Evolutionary conservation across 495 filamentous ascomycete genomes (phyloP).

Genomic region (Penicillium canescens): DNA sequence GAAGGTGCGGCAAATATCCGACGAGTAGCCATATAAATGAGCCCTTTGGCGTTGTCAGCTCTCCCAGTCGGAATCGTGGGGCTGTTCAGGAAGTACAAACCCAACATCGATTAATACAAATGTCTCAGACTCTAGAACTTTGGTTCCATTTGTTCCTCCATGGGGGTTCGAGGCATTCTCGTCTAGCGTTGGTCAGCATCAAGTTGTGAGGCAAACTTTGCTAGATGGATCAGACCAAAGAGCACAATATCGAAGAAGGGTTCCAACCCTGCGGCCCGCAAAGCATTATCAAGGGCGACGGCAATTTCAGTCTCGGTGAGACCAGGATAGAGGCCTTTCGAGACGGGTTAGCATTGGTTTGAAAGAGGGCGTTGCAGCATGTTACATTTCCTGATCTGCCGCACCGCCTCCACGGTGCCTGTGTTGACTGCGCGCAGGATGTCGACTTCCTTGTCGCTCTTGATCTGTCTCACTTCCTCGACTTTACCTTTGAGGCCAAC

Average conservation of each 20-base stretch:
- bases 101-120: constrained; percentile 60
- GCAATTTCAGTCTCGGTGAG: constrained; percentile 53
- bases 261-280: constrained; percentile 46
- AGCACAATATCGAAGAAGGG: constrained; percentile 59
- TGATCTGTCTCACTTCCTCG: constrained; percentile 53
- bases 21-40: constrained; percentile 57
- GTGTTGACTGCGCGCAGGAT: constrained; percentile 57
- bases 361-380: background rate
- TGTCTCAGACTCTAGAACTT: constrained; percentile 46
- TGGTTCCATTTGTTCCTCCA: constrained; percentile 51
- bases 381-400: constrained; percentile 52
- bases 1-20: constrained; percentile 59
- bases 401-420: constrained; percentile 54
- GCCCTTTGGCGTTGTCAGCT: constrained; percentile 33
- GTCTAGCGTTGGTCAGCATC: constrained; percentile 20
- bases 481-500: constrained; percentile 45
- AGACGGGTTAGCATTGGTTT: background rate
- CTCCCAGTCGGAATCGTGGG: background rate
- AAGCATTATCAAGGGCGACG: constrained; percentile 46
- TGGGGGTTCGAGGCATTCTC: constrained; percentile 55
- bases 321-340: constrained; percentile 41
- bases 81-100: constrained; percentile 18
- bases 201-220: background rate
- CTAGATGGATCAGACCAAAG: constrained; percentile 31
- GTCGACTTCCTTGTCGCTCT: constrained; percentile 47